Base-by-base conservation (phyloP, 352 stramenopile genomes). In the Phytophthora hybrid region DNA sequence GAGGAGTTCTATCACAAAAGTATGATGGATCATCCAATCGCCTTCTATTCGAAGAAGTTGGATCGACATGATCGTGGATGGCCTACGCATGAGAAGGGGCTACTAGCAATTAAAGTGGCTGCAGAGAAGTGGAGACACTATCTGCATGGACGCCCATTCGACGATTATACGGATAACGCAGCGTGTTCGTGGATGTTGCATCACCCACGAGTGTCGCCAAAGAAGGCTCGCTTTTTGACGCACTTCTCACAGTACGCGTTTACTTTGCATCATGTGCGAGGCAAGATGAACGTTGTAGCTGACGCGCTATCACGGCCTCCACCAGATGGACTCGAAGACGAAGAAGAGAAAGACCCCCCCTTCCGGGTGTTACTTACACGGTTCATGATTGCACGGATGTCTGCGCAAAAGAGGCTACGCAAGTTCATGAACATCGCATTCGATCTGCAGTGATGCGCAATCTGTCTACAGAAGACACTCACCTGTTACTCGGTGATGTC, bases 61-160 rank as follows among this genome's bases (percentile, higher is more conserved):
- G 32, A 26, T 23, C n/a, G 13, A 13, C 59, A 65, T 57, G 53
- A 69, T 21, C 34, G 56, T n/a, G 55, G 56, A 13, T 69, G 67
- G 57, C 59, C 67, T 9, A 64, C 52, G 18, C 67, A 69, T 47
- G 31, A 74, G 56, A 74, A 74, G 16, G 53, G 65, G 29, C 53
- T 69, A 5, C 34, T 64, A 39, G 59, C 44, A 29, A 61, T 66
- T 16, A 69, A 65, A 13, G 23, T 69, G 13, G 57, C 65, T 29
- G 61, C 41, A 37, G 49, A 61, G 13, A 66, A 63, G 21, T 67
- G 39, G n/a, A 18, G 58, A 34, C 66, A 73, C 46, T 63, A 70
- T 59, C 63, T 70, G 10, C 56, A 70, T 63, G 63, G 63, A 47
- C 54, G 53, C 26, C 34, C 49, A 37, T 64, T 63, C 32, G 44